phyloP scores from a whole-genome alignment of 2,329 filamentous ascomycete species.

The Apiospora sp. region DNA sequence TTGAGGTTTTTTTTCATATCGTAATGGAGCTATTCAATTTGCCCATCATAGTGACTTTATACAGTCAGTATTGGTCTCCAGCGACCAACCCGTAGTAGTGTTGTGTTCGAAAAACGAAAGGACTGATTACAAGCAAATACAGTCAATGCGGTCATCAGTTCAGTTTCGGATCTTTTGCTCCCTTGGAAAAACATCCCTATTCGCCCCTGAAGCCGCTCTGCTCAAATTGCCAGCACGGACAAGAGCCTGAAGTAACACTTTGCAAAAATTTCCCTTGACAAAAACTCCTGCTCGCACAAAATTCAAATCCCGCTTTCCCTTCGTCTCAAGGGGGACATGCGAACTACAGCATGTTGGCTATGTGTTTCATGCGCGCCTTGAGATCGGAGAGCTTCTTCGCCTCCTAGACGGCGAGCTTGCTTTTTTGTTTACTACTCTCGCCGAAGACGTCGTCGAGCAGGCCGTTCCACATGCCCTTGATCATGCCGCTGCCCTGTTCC shows the following conservation, averaged over 20 bases:
- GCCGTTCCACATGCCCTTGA: conserved; percentile 22
- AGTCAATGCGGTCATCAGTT: conserved; percentile 15
- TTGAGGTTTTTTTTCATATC: conserved; percentile 1
- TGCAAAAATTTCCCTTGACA: background rate
- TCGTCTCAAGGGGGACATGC: background rate
- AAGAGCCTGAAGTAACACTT: background rate
- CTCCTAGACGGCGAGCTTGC: conserved; percentile 17
- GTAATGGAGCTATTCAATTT: conserved; percentile 13
- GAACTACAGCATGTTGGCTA: conserved; percentile 3
- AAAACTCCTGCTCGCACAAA: conserved; percentile 5
- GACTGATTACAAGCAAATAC: conserved; percentile 19
- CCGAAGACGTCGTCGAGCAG: conserved; percentile 28
- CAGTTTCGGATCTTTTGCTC: background rate
- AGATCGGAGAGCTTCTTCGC: background rate
- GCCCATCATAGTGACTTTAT: conserved; percentile 1
- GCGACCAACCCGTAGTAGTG: conserved; percentile 3
- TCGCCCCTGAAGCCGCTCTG: conserved; percentile 9
- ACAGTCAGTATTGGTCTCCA: conserved; percentile 19
- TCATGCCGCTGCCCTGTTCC: conserved; percentile 17
- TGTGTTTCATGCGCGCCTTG: background rate
- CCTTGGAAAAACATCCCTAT: background rate
- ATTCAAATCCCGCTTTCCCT: background rate
- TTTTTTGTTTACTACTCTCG: conserved; percentile 26
- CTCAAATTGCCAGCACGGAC: background rate
- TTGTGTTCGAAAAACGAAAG: background rate